These are phyloP conservation scores for Cytospora schulzeri DNA, from an alignment of 2,329 filamentous ascomycete species.

Conservation along the genomic window DNA sequence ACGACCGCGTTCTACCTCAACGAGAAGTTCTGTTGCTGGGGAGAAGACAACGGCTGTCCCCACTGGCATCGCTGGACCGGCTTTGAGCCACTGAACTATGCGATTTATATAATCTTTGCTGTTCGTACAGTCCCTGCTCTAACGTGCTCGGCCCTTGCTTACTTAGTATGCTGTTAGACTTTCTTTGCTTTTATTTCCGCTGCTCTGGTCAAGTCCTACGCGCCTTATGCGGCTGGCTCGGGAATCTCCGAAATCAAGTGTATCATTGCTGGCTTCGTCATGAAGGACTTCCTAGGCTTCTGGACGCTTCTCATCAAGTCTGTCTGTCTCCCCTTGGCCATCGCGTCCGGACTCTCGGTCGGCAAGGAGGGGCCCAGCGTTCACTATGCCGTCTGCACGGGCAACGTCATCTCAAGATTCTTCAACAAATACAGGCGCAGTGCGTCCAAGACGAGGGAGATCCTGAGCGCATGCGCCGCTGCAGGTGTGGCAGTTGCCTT, in stretches of 20 bases:
- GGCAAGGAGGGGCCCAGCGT: constrained; percentile 98
- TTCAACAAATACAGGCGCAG: constrained; percentile 92
- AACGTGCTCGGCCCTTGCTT: constrained; percentile 18
- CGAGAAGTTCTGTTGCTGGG: constrained; percentile 97
- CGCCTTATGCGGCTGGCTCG: constrained; percentile 93
- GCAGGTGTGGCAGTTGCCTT: constrained; percentile 96
- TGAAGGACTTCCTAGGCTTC: constrained; percentile 95
- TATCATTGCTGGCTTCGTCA: constrained; percentile 97
- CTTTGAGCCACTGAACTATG: constrained; percentile 77
- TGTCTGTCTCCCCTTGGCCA: constrained; percentile 84
- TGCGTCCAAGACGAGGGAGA: constrained; percentile 92
- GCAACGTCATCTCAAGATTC: constrained; percentile 90
- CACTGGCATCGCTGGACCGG: constrained; percentile 91
- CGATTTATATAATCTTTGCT: constrained; percentile 85
- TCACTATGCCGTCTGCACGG: constrained; percentile 97
- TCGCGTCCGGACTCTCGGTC: constrained; percentile 90
- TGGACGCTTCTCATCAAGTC: constrained; percentile 96
- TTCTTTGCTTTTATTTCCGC: constrained; percentile 82
- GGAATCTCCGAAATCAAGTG: constrained; percentile 99
- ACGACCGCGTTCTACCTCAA: constrained; percentile 95
- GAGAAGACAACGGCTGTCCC: constrained; percentile 82
- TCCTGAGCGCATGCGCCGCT: constrained; percentile 90
- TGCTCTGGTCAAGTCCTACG: constrained; percentile 83
- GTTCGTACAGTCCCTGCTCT: constrained; percentile 46
- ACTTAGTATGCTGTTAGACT: constrained; percentile 55